Percentiles rank a stretch among this genome's conserved stretches.
These are phyloP conservation scores for Alternaria longipes DNA, from an alignment of 2,329 filamentous ascomycete genomes.

Conservation along the genomic window DNA sequence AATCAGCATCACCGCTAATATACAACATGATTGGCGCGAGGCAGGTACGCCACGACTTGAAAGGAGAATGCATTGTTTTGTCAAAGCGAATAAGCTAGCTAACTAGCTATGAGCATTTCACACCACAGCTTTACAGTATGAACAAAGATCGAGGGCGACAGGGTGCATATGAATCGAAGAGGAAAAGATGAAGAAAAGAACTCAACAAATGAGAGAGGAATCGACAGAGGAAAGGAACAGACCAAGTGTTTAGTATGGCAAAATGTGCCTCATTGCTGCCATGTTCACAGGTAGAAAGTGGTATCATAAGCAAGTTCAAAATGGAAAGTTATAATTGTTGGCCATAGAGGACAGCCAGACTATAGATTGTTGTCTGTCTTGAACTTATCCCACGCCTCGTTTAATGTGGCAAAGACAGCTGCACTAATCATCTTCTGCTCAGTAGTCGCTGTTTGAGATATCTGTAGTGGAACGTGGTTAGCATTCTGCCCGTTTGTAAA, in stretches of 20 bases:
- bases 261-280: no score
- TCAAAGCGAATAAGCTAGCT: neutral
- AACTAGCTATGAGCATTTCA: neutral
- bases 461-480: constrained; percentile 49
- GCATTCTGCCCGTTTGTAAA: neutral
- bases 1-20: neutral
- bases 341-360: neutral
- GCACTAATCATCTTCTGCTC: constrained; percentile 74
- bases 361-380: constrained; percentile 64
- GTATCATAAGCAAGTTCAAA: neutral
- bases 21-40: neutral
- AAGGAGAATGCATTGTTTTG: neutral
- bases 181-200: neutral
- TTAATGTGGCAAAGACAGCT: constrained; percentile 70
- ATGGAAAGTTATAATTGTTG: neutral
- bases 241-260: no score
- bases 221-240: no score
- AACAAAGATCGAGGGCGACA: neutral
- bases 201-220: neutral
- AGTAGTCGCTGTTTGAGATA: constrained; percentile 69
- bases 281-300: neutral
- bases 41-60: neutral
- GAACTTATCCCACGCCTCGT: constrained; percentile 76
- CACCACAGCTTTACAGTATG: neutral
- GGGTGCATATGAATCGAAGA: neutral